These are phyloP conservation scores for Alternaria sp. DNA, from an alignment of 2,329 filamentous ascomycete species.

Conservation along the genomic window DNA sequence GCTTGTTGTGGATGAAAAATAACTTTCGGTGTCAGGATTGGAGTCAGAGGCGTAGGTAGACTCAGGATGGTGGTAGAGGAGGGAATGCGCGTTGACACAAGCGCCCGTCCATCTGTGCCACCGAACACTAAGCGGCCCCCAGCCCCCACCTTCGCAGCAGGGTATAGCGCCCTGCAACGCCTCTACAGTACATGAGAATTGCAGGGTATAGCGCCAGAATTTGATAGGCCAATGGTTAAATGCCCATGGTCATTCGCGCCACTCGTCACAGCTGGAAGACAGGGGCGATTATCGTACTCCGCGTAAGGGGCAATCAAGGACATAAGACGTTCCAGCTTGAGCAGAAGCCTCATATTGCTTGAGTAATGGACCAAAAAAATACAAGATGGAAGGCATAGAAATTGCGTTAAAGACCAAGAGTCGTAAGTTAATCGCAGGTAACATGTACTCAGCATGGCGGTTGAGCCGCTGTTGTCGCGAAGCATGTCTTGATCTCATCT, in stretches of 20 bases:
- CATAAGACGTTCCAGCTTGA: not conserved
- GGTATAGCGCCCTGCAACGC: not conserved
- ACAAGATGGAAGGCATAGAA: not conserved
- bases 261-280: not conserved
- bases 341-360: too few species aligned
- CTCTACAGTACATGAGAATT: not conserved
- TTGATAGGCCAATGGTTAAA: not conserved
- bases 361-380: not conserved
- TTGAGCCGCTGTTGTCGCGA: not conserved
- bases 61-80: not conserved
- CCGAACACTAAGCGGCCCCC: not conserved
- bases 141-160: not conserved
- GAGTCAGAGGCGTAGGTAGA: rapidly evolving
- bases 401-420: not conserved
- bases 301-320: not conserved
- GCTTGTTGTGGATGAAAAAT: not conserved
- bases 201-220: not conserved
- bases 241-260: not conserved
- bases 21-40: not conserved
- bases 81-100: not conserved
- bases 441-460: not conserved
- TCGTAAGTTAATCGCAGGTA: not conserved
- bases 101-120: not conserved
- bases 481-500: conserved; percentile 28
- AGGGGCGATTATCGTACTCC: conserved; percentile 32